Conservation (phyloP, 2,329 filamentous ascomycete species). For the Xylaria hypoxylon region DNA sequence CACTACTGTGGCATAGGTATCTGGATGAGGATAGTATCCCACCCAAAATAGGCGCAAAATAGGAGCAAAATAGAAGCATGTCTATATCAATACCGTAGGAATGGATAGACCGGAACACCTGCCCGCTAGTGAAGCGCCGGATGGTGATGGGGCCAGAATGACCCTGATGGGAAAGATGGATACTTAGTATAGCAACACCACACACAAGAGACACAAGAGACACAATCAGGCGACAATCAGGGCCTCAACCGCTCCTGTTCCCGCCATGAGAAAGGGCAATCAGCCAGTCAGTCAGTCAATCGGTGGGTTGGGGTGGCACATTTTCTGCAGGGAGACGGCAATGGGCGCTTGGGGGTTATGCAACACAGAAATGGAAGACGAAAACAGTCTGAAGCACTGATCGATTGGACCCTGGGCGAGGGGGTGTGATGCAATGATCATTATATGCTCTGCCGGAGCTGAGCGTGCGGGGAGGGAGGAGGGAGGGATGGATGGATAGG, state of each 20-base stretch:
- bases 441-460: constrained; percentile 26
- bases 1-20: constrained; percentile 2
- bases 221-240: too few species aligned
- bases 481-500: neutral
- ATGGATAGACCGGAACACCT: constrained; percentile 6
- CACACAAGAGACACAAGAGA: neutral
- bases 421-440: constrained; percentile 33
- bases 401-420: constrained; percentile 28
- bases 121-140: constrained; percentile 21
- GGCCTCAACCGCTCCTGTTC: constrained; percentile 1
- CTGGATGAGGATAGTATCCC: constrained; percentile 12
- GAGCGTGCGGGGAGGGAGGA: constrained; percentile 20
- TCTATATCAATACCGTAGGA: constrained; percentile 1
- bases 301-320: constrained; percentile 23
- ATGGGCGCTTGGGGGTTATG: constrained; percentile 37
- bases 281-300: constrained; percentile 8
- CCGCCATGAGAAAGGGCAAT: constrained; percentile 4
- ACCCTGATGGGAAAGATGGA: constrained; percentile 6
- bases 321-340: constrained; percentile 30
- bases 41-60: constrained; percentile 22
- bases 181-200: constrained; percentile 14
- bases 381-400: constrained; percentile 22
- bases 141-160: constrained; percentile 23
- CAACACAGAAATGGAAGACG: constrained; percentile 14
- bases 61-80: too few species aligned